Base-by-base conservation (phyloP, 805 yeast species). In the Myxozyma neglecta region DNA sequence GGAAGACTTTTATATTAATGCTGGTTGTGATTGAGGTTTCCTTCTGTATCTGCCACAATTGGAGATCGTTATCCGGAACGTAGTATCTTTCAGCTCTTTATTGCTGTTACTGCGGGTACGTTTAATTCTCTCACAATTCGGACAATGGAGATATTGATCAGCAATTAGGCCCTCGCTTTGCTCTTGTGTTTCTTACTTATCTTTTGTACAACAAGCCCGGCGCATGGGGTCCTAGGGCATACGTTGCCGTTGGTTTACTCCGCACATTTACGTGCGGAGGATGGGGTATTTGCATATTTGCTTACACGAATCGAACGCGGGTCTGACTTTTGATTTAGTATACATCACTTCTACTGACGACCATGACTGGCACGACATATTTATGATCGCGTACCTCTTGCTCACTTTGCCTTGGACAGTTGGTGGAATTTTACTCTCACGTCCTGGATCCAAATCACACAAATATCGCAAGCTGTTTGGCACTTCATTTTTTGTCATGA, bases 21-120 rank as follows among this genome's bases (percentile, higher is more conserved):
- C 43, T 35, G 24, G 49, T 29, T 48, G 35, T 2, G 14, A 24
- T 5, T 9, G 35, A 64, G 73, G 75, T 93, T 94, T 72, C 99
- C 99, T 1, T 87, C 96, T 70, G 99, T 94, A 1, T 88, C 96
- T 42, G 98, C 99, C 0, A 84, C 99, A 1, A 94, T 94, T 72
- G 99, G 99, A 49, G 99, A 94, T 73, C 76, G 97, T 63, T 94
- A 91, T 73, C 99, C 99, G 0, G 99, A 94, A 75, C 80, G 99
- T 67, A 89, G 97, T 1, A 76, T 94, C 18, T 94, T 93, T 74
- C 99, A 94, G 76, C 80, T 93, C 42, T 76, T 93, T 65, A 94
- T 94, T 67, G 99, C 98, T 0, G 75, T 93, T 50, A 92, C 98
- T 0, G 82, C 98, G 0, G 96, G 97, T 43, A 56, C 6, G 57